A percentile compares a stretch with the other conserved stretches of the same genome.
These are phyloP conservation scores for Fusarium pseudoanthophilum DNA, from an alignment of 2,329 filamentous ascomycete genomes.

Conservation along the genomic window DNA sequence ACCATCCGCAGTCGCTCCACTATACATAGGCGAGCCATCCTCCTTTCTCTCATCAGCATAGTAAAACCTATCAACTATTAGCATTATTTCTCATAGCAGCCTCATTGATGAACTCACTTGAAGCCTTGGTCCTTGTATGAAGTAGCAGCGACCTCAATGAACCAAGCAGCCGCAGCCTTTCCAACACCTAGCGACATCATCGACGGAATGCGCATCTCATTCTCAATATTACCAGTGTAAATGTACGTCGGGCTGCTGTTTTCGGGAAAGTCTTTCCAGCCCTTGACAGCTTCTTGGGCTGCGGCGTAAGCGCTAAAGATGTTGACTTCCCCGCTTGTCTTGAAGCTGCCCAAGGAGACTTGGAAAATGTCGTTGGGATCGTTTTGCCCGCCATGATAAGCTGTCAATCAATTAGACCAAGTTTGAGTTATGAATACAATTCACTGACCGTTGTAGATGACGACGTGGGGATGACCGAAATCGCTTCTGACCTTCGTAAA, in stretches of 20 bases:
- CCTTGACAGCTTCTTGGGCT: slow-evolving; percentile 6
- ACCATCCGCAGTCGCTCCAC: background rate
- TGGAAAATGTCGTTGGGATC: background rate
- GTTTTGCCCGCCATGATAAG: background rate
- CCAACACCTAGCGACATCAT: slow-evolving; percentile 1
- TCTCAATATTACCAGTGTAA: slow-evolving; percentile 2
- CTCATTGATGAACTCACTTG: background rate
- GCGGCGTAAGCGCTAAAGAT: slow-evolving; percentile 8
- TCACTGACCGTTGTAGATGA: slow-evolving; percentile 4
- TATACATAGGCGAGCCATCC: slow-evolving; percentile 15
- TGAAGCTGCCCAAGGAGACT: background rate
- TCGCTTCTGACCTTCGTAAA: background rate
- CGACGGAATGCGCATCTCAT: background rate
- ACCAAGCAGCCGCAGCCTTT: slow-evolving; percentile 1
- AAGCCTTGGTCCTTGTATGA: slow-evolving; percentile 1
- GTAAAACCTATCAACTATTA: background rate
- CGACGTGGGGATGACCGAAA: slow-evolving; percentile 1
- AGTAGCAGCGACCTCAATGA: background rate
- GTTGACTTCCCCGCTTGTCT: background rate
- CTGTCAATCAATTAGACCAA: background rate
- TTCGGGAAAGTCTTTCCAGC: background rate
- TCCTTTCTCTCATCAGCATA: slow-evolving; percentile 18
- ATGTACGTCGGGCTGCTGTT: slow-evolving; percentile 1
- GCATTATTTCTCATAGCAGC: rapidly evolving
- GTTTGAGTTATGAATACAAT: rapidly evolving